A percentile compares a stretch with the other conserved stretches of the same genome.
phyloP scores from a whole-genome alignment of 2,329 filamentous ascomycete genomes.

The Cladophialophora immunda region DNA sequence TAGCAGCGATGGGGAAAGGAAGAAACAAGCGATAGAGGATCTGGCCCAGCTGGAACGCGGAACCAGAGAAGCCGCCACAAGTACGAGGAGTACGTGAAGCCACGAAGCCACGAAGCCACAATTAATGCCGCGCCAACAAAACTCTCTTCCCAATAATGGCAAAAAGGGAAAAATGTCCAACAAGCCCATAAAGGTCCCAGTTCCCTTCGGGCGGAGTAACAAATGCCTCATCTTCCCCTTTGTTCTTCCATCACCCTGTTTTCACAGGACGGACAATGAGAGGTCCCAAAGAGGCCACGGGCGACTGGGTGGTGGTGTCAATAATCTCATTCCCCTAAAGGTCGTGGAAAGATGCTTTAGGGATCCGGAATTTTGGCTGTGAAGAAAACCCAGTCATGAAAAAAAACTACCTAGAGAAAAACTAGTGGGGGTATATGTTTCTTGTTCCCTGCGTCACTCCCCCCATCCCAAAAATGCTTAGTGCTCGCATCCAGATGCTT shows the following conservation, averaged over 20 bases:
- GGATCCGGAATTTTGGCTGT: not conserved
- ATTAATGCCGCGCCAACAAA: not conserved
- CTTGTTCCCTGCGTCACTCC: not conserved
- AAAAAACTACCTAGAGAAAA: constrained; percentile 5
- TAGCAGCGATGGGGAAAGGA: no score
- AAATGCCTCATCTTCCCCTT: not conserved
- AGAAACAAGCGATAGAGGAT: no score
- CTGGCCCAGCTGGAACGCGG: not conserved
- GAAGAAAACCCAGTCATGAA: constrained; percentile 9
- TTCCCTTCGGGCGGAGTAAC: not conserved
- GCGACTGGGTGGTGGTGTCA: not conserved
- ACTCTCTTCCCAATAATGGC: not conserved
- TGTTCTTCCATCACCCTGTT: not conserved
- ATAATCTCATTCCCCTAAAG: not conserved
- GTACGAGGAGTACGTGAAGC: no score
- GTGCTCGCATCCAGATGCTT: not conserved
- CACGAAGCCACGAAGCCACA: no score
- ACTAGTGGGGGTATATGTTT: not conserved
- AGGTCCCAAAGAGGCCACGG: not conserved
- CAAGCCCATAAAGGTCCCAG: no score
- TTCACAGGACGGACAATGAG: not conserved
- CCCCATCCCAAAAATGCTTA: not conserved
- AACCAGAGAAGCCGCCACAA: not conserved
- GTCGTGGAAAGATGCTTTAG: not conserved
- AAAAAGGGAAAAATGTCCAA: not conserved